These are phyloP conservation scores for Coemansia sp. DNA, from an alignment of 192 early-diverging fungal species.

Conservation along the genomic window DNA sequence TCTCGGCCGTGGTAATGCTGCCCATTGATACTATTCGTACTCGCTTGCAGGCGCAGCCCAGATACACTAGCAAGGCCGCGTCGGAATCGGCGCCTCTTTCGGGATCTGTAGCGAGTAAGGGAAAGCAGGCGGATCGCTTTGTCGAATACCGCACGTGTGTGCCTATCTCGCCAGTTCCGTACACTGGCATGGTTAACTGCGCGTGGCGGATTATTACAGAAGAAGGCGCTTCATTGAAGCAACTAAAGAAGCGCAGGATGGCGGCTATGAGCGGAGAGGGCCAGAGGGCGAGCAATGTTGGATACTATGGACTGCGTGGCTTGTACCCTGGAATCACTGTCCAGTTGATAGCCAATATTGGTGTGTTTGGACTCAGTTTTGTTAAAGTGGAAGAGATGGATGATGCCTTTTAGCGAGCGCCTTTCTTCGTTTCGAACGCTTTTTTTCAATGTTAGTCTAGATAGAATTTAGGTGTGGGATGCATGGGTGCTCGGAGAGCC, in stretches of 20 bases:
- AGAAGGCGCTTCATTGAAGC: constrained; percentile 59
- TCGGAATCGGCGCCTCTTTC: constrained; percentile 1
- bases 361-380: constrained; percentile 61
- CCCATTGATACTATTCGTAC: constrained; percentile 87
- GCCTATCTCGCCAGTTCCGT: constrained; percentile 64
- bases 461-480: background rate
- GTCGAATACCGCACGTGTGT: constrained; percentile 64
- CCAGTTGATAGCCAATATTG: constrained; percentile 60
- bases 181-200: constrained; percentile 69
- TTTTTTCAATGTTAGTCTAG: background rate
- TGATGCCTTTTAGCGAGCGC: constrained; percentile 12
- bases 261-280: constrained; percentile 7
- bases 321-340: constrained; percentile 70
- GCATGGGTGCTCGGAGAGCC: background rate
- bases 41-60: constrained; percentile 79
- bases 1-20: constrained; percentile 72
- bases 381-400: constrained; percentile 56
- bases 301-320: constrained; percentile 61
- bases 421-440: constrained; percentile 2
- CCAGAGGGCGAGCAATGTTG: constrained; percentile 9
- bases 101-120: background rate
- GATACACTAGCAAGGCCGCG: constrained; percentile 47
- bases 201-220: constrained; percentile 68
- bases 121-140: constrained; percentile 29
- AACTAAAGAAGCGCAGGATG: constrained; percentile 14